phyloP scores from a whole-genome alignment of 148 eudicot species.

The Nepenthes mirabilis region DNA sequence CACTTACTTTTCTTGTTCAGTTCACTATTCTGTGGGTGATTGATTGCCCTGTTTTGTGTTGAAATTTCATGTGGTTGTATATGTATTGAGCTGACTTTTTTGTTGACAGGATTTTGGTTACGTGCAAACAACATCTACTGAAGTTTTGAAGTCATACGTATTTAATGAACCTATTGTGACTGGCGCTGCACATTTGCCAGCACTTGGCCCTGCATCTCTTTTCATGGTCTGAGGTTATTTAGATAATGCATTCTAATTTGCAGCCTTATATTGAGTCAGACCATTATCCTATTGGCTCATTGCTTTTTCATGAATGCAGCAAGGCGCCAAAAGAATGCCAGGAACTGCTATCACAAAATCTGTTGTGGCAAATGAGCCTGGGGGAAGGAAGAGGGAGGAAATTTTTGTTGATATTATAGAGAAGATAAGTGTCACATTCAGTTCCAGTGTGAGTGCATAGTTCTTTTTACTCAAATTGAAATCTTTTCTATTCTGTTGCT shows the following conservation, averaged over 20 bases:
- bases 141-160: constrained; percentile 75
- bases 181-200: constrained; percentile 75
- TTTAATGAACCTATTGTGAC: constrained; percentile 90
- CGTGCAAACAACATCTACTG: constrained; percentile 95
- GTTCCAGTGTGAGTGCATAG: constrained; percentile 72
- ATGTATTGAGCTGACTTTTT: background rate
- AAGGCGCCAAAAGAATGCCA: constrained; percentile 60
- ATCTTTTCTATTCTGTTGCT: too few species aligned
- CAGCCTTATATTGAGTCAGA: background rate
- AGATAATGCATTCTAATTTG: constrained; percentile 4
- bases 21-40: too few species aligned
- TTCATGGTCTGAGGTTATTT: constrained; percentile 59
- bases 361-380: constrained; percentile 94
- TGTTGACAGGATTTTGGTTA: constrained; percentile 78
- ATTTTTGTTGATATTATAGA: constrained; percentile 96
- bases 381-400: constrained; percentile 94
- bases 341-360: constrained; percentile 97
- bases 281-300: constrained; percentile 7
- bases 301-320: too few species aligned
- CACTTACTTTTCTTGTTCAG: too few species aligned
- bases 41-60: too few species aligned
- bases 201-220: constrained; percentile 78
- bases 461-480: background rate
- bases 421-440: constrained; percentile 95
- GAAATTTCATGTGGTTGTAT: too few species aligned